These are phyloP conservation scores for Orbilia javanica DNA, from an alignment of 2,329 filamentous ascomycete species.

Conservation along the genomic window DNA sequence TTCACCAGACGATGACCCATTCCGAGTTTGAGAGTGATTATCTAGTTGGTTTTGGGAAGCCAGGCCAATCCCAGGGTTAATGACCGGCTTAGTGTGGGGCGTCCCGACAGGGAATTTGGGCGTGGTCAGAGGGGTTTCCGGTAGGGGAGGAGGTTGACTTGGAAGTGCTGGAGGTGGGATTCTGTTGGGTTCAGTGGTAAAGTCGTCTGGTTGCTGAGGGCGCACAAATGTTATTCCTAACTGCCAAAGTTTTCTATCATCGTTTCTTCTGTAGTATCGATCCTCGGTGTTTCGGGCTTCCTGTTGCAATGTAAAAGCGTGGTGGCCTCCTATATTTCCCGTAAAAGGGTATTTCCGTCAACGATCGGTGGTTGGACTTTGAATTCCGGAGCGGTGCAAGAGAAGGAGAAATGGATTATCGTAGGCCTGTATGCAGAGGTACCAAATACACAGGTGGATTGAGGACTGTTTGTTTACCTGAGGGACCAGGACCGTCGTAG, in stretches of 20 bases:
- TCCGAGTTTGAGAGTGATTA: not conserved
- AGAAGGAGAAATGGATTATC: not conserved
- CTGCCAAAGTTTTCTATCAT: constrained; percentile 47
- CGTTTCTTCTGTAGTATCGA: constrained; percentile 24
- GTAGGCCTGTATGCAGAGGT: not conserved
- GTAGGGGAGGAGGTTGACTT: not conserved
- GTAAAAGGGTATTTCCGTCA: not conserved
- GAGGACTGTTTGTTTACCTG: constrained; percentile 41
- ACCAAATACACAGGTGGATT: not conserved
- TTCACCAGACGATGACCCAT: constrained; percentile 12
- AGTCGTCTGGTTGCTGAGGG: constrained; percentile 16
- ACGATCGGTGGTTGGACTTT: not conserved
- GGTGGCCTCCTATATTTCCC: constrained; percentile 38
- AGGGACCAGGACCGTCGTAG: constrained; percentile 10
- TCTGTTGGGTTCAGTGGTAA: not conserved
- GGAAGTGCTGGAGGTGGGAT: not conserved
- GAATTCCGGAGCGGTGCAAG: not conserved
- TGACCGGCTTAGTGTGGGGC: too few species aligned
- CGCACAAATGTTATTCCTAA: constrained; percentile 45
- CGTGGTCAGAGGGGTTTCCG: not conserved
- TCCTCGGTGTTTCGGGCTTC: constrained; percentile 72
- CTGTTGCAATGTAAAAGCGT: constrained; percentile 68
- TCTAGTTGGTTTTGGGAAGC: not conserved
- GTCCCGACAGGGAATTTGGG: not conserved
- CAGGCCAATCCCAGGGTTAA: not conserved